Conservation (phyloP, 176 grass and related monocot species). For the Chloris gayana region DNA sequence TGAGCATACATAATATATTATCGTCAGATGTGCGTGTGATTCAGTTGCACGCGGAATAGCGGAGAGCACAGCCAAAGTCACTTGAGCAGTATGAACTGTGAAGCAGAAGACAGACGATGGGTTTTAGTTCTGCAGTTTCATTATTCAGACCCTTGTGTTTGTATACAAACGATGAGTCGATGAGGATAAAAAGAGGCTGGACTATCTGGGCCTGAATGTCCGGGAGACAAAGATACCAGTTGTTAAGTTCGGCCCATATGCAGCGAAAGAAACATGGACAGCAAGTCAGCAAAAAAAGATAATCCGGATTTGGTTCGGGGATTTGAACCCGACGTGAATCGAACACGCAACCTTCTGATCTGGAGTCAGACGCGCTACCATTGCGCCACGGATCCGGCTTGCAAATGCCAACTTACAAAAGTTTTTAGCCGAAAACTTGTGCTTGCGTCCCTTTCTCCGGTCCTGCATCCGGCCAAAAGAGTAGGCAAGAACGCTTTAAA, state of each 20-base stretch:
- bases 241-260: neutral
- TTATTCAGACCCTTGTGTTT: too few relatives aligned
- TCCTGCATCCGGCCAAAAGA: neutral
- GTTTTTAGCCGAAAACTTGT: too few relatives aligned
- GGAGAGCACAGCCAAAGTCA: neutral
- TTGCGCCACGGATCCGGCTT: constrained; percentile 91
- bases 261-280: neutral
- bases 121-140: too few relatives aligned
- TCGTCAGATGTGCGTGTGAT: too few relatives aligned
- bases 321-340: constrained; percentile 99
- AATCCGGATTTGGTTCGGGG: constrained; percentile 19
- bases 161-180: too few relatives aligned
- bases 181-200: neutral
- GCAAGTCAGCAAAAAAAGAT: neutral
- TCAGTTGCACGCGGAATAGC: too few relatives aligned
- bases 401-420: too few relatives aligned
- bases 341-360: constrained; percentile 99
- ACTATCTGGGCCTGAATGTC: neutral
- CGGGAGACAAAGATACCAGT: neutral
- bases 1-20: too few relatives aligned
- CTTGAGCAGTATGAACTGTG: neutral
- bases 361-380: constrained; percentile 99
- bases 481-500: neutral
- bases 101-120: neutral
- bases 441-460: neutral